Evolutionary conservation across 2,329 filamentous ascomycete genomes (phyloP).

Genomic region (Cladosporium sp.): DNA sequence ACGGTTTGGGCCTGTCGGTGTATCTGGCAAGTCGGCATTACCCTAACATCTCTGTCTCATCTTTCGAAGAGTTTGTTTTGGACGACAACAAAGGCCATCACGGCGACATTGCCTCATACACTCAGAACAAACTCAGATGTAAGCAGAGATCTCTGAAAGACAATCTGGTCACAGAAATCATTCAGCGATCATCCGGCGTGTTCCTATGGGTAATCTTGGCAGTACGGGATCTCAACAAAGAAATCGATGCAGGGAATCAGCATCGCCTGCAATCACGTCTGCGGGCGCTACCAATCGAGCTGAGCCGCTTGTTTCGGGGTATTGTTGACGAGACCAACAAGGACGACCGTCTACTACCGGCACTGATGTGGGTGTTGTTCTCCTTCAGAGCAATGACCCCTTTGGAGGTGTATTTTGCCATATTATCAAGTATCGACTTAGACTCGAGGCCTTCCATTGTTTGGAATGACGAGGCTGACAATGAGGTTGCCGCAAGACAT

Average conservation of each 20-base stretch:
- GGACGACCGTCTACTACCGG: not conserved
- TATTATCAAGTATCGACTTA: not conserved
- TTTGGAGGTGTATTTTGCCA: not conserved
- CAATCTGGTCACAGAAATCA: not conserved
- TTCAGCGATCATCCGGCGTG: slow-evolving; percentile 28
- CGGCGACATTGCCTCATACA: not conserved
- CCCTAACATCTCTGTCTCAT: slow-evolving; percentile 24
- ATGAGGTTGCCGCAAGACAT: not conserved
- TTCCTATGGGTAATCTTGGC: slow-evolving; percentile 47
- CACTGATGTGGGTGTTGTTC: not conserved
- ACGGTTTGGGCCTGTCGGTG: too few species aligned
- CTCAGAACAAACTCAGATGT: not conserved
- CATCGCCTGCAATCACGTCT: not conserved
- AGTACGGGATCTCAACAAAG: slow-evolving; percentile 43
- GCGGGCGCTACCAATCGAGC: too few species aligned
- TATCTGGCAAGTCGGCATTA: slow-evolving; percentile 50
- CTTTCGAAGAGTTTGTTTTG: slow-evolving; percentile 8
- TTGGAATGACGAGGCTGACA: not conserved
- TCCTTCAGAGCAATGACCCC: not conserved
- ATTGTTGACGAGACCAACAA: not conserved
- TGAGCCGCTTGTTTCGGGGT: too few species aligned
- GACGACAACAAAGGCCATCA: not conserved
- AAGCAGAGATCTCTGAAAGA: not conserved
- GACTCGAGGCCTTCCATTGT: not conserved
- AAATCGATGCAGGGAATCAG: slow-evolving; percentile 16